Evolutionary conservation across 345 rosid genomes (phyloP).

Genomic region (Eucalyptus shirleyi): DNA sequence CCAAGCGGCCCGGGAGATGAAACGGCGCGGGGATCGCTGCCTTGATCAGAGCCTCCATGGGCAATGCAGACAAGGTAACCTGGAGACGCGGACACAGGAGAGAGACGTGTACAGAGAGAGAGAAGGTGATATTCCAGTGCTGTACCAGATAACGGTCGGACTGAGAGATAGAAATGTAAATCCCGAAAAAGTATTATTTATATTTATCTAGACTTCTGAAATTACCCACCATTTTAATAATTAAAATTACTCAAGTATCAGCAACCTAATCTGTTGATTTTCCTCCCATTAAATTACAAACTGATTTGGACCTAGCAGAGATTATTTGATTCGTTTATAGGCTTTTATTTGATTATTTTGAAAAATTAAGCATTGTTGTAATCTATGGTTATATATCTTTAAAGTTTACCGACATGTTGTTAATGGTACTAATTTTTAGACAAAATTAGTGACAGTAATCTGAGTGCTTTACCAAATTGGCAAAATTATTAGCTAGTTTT

Average conservation of each 20-base stretch:
- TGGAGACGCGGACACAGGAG: too few species aligned
- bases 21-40: conserved; percentile 7
- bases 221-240: not conserved
- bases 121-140: not conserved
- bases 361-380: not conserved
- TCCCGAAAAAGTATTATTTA: not conserved
- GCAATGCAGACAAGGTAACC: not conserved
- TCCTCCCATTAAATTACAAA: not conserved
- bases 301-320: not conserved
- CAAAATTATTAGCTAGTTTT: not conserved
- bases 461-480: not conserved
- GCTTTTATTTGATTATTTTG: not conserved
- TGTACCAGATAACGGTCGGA: not conserved
- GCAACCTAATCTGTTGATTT: not conserved
- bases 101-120: not conserved
- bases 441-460: not conserved
- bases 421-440: not conserved
- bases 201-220: not conserved
- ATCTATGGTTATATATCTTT: accelerated
- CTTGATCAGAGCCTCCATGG: conserved; percentile 11
- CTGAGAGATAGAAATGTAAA: not conserved
- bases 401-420: not conserved
- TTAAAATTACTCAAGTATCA: not conserved
- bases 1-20: not conserved
- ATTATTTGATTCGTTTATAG: not conserved